Conservation (phyloP, 31 red algal species). For the Odonthalia washingtoniensis region DNA sequence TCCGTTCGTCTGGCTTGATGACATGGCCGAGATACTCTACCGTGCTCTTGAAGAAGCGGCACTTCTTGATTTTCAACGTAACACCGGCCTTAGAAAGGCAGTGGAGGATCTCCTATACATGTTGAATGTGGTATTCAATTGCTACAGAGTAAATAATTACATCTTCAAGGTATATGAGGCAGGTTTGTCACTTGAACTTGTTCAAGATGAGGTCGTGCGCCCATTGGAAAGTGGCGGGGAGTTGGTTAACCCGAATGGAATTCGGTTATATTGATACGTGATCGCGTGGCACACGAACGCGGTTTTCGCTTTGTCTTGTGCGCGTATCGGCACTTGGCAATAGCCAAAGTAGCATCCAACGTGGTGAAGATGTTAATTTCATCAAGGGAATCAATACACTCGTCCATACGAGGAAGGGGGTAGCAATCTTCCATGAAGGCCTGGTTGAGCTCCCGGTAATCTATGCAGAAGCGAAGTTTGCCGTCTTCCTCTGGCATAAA, state of each 20-base stretch:
- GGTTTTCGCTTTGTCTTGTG: neutral
- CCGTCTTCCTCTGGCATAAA: too few species aligned
- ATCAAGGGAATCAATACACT: too few species aligned
- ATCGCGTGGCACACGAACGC: conserved; percentile 39
- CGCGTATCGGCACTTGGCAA: conserved; percentile 10
- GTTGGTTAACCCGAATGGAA: conserved; percentile 42
- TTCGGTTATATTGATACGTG: conserved; percentile 26
- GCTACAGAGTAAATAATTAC: neutral
- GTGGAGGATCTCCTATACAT: conserved; percentile 17
- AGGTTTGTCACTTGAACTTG: conserved; percentile 3
- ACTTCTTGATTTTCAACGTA: too few species aligned
- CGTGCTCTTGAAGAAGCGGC: too few species aligned
- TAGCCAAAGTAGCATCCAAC: conserved; percentile 34
- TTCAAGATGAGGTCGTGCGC: neutral
- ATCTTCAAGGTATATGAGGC: neutral
- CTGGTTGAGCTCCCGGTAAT: too few species aligned
- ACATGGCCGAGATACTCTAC: too few species aligned
- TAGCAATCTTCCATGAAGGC: too few species aligned
- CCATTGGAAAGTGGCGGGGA: conserved; percentile 37
- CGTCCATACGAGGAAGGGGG: too few species aligned
- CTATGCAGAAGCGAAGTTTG: too few species aligned
- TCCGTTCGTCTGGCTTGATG: too few species aligned
- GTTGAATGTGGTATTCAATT: neutral
- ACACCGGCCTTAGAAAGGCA: too few species aligned
- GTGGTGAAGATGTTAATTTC: too few species aligned